These are phyloP conservation scores for Apiotrichum porosum DNA, from an alignment of 1,284 basidiomycete species.

Conservation along the genomic window DNA sequence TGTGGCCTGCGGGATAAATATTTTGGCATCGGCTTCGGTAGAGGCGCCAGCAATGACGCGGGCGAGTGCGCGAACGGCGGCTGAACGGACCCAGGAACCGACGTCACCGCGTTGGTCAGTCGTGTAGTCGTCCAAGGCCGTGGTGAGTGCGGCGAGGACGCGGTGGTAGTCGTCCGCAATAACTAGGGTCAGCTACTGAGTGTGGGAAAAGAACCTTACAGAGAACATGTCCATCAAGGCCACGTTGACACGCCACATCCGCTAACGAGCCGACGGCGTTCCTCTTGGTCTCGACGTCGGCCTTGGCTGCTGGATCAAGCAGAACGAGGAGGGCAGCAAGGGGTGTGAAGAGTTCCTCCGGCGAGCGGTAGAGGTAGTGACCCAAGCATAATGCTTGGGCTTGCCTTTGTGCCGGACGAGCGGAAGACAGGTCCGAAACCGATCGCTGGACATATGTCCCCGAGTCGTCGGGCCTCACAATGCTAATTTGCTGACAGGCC, in stretches of 20 bases:
- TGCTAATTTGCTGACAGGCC: conserved; percentile 63
- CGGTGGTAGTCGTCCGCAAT: conserved; percentile 1
- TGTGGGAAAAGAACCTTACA: conserved; percentile 15
- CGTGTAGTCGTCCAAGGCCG: conserved; percentile 80
- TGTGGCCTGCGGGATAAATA: conserved; percentile 53
- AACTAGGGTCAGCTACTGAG: conserved; percentile 19
- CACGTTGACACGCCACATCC: conserved; percentile 20
- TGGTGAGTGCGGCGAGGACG: conserved; percentile 47
- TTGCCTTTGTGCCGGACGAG: conserved; percentile 60
- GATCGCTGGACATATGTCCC: conserved; percentile 53
- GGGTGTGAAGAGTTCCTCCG: conserved; percentile 3
- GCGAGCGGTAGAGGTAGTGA: conserved; percentile 61
- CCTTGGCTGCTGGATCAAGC: conserved; percentile 27
- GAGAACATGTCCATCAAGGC: conserved; percentile 2
- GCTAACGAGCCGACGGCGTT: conserved; percentile 34
- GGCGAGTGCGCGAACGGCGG: conserved; percentile 54
- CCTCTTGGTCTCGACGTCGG: conserved; percentile 45
- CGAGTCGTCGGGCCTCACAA: conserved; percentile 38
- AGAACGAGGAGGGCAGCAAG: conserved; percentile 25
- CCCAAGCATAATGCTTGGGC: conserved; percentile 73
- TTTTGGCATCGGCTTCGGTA: conserved; percentile 22
- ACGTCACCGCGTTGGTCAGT: conserved; percentile 94
- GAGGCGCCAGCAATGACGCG: conserved; percentile 20
- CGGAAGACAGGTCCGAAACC: conserved; percentile 59
- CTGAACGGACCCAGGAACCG: conserved; percentile 90